Evolutionary conservation across 768 basidiomycete genomes (phyloP), one percentile per base, ranked within the genome.

Genomic region (Tricholoma terreum): DNA sequence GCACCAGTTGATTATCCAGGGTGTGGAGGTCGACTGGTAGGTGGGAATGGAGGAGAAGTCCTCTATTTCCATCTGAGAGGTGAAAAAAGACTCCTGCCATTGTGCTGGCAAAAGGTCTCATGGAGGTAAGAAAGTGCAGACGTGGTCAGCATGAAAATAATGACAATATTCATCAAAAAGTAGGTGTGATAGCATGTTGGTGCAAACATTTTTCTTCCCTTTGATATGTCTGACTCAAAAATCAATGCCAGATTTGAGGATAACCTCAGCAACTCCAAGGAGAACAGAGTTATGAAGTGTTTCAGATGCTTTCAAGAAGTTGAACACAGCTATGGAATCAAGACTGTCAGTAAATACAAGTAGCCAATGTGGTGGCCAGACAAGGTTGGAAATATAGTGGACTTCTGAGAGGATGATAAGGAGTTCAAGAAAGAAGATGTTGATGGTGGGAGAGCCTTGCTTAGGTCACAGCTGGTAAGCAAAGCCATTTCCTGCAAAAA

Each of bases 321-420:
- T 57, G 27, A 64, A 57, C 1, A 54, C 54, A 11, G 21, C 22
- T 7, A 64, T 63, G 6, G 61, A 62, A 31, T 63, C 52, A 2
- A 62, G 48, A 22, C 61, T 66, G 55, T 66, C 63, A 0, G 61
- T 50, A 35, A 42, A 66, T 0, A 66, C 27, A 9, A 66, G 58
- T 3, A 65, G 5, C 2, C 52, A 50, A 1, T 49, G 30, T 9
- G 64, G 64, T 3, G 64, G 64, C 0, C 19, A n/a, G 2, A 21
- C 31, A 6, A 63, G 17, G 7, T 46, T 24, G 1, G 60, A 55
- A n/a, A 43, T 54, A 42, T 59, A 50, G 8, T 27, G 31, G 10
- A 60, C 38, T 11, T 50, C 55, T 15, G 50, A 49, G 21, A 57
- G 30, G 17, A 57, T 57, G 6, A 49, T 49, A 2, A 57, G n/a